These are phyloP conservation scores for Capsicum pubescens DNA, from an alignment of 257 asterid species.

Conservation along the genomic window DNA sequence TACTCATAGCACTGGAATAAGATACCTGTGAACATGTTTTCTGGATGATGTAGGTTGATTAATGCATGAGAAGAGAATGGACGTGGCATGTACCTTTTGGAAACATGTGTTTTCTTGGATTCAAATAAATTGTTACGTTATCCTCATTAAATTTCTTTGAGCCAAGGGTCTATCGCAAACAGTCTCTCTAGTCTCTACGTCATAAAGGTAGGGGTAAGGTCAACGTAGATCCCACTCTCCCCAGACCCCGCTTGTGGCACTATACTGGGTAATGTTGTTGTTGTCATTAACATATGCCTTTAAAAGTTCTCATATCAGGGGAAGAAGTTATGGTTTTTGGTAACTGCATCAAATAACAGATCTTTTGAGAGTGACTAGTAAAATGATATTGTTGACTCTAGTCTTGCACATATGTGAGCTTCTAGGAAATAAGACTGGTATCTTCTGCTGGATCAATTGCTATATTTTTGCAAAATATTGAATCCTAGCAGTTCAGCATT, in stretches of 20 bases:
- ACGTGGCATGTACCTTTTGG: background rate
- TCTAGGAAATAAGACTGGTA: background rate
- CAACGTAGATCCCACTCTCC: background rate
- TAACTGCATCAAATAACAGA: background rate
- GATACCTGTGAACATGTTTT: background rate
- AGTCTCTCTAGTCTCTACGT: background rate
- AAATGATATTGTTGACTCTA: background rate
- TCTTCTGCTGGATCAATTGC: background rate
- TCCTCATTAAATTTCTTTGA: background rate
- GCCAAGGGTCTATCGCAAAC: no score
- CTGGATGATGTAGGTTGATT: background rate
- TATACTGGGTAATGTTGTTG: background rate
- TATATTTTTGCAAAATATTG: background rate
- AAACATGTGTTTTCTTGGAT: background rate
- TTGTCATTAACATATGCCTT: background rate
- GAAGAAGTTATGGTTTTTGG: background rate
- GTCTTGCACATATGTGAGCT: background rate
- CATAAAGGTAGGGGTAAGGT: background rate
- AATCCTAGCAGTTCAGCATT: background rate
- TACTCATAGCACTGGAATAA: constrained; percentile 6
- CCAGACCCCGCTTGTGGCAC: no score
- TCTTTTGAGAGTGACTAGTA: constrained; percentile 3
- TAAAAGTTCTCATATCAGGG: background rate
- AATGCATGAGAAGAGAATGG: background rate
- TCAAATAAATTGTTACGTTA: background rate